Evolutionary conservation across 108 stramenopile genomes (phyloP).

Genomic region (Cyclotella choctawhatcheeana): DNA sequence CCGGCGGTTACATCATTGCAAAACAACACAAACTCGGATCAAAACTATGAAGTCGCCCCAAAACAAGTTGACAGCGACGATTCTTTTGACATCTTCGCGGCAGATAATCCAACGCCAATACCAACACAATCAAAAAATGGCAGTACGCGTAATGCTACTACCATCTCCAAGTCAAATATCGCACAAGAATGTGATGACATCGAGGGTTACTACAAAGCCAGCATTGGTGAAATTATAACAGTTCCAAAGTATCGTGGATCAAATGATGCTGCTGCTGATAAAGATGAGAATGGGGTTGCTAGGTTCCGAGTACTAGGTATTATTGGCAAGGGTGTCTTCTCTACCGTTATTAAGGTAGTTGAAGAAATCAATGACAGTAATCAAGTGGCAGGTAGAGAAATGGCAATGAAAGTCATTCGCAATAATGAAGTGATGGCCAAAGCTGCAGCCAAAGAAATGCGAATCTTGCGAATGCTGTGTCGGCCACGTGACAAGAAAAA

Average conservation of each 20-base stretch:
- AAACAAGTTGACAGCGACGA: conserved; percentile 26
- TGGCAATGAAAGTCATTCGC: conserved; percentile 97
- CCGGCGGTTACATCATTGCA: no score
- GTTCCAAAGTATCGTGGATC: conserved; percentile 39
- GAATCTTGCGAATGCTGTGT: conserved; percentile 58
- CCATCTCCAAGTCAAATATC: conserved; percentile 8
- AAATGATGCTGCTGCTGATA: conserved; percentile 1
- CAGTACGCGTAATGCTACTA: conserved; percentile 7
- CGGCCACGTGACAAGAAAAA: conserved; percentile 26
- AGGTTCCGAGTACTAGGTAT: conserved; percentile 87
- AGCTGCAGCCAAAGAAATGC: conserved; percentile 86
- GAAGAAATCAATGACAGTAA: conserved; percentile 43
- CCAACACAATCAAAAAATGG: conserved; percentile 26
- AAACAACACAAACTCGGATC: no score
- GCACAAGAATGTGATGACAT: conserved; percentile 92
- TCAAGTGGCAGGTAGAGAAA: conserved; percentile 38
- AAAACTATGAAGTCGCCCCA: no score
- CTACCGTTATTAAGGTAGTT: conserved; percentile 88
- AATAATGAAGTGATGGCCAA: conserved; percentile 99
- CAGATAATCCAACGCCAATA: conserved; percentile 46
- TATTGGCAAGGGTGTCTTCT: conserved; percentile 97
- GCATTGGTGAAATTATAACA: conserved; percentile 81
- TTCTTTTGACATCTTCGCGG: conserved; percentile 57
- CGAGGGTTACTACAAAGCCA: conserved; percentile 98
- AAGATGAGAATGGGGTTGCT: conserved; percentile 24